phyloP scores from a whole-genome alignment of 768 basidiomycete species.

The Dentipellis fragilis region DNA sequence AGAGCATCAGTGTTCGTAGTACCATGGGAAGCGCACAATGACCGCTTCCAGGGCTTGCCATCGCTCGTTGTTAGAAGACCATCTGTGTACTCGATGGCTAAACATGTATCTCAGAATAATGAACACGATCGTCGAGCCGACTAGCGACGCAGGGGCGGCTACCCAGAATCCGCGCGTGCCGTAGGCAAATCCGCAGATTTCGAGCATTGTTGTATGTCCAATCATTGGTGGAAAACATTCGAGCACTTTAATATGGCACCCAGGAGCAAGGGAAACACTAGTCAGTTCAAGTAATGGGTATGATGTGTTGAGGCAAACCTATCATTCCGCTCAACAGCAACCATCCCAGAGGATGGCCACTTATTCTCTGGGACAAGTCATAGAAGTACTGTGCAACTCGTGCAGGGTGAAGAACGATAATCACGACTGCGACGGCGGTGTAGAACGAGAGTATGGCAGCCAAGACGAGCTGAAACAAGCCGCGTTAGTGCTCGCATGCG shows the following conservation, averaged over 20 bases:
- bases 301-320: slow-evolving; percentile 29
- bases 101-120: slow-evolving; percentile 50
- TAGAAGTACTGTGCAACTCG: slow-evolving; percentile 64
- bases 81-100: slow-evolving; percentile 40
- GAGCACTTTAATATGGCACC: slow-evolving; percentile 23
- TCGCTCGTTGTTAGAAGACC: slow-evolving; percentile 54
- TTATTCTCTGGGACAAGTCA: slow-evolving; percentile 53
- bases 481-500: slow-evolving; percentile 2
- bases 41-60: slow-evolving; percentile 75
- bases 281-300: no score
- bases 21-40: slow-evolving; percentile 35
- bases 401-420: slow-evolving; percentile 48
- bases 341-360: slow-evolving; percentile 52
- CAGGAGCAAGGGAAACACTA: no score
- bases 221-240: slow-evolving; percentile 52
- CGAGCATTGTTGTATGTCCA: slow-evolving; percentile 56
- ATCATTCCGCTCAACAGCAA: slow-evolving; percentile 40
- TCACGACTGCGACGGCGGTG: slow-evolving; percentile 25
- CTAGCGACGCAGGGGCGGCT: slow-evolving; percentile 46
- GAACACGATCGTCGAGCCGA: slow-evolving; percentile 59
- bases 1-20: no score
- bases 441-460: slow-evolving; percentile 54
- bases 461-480: slow-evolving; percentile 37
- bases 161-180: slow-evolving; percentile 70
- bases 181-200: slow-evolving; percentile 76